Conservation (phyloP, 1,139 yeast species). For the Taphrina communis region DNA sequence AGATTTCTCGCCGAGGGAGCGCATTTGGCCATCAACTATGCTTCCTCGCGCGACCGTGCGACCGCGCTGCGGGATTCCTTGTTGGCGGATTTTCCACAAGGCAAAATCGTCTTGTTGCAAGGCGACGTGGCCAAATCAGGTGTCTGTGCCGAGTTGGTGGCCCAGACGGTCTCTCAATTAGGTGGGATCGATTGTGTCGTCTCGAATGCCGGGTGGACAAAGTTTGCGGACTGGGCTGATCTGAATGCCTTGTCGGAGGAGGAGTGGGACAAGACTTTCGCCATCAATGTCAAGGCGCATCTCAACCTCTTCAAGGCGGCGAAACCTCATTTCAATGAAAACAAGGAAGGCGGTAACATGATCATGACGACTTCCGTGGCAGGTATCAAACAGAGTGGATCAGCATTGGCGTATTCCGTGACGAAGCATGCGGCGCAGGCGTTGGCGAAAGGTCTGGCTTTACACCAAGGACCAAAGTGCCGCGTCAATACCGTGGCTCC, state of each 20-base stretch:
- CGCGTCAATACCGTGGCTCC: constrained; percentile 56
- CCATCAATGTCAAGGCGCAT: constrained; percentile 51
- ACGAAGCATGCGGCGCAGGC: constrained; percentile 55
- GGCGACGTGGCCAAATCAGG: constrained; percentile 48
- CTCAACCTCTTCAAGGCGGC: constrained; percentile 53
- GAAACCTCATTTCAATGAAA: constrained; percentile 51
- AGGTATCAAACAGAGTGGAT: constrained; percentile 53
- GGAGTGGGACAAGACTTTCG: constrained; percentile 52
- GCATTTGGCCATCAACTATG: constrained; percentile 51
- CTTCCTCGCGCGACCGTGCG: constrained; percentile 50
- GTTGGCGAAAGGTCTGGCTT: constrained; percentile 51
- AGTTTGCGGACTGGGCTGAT: constrained; percentile 50
- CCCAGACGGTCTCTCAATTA: constrained; percentile 43
- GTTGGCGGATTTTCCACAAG: constrained; percentile 42
- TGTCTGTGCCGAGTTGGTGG: constrained; percentile 46
- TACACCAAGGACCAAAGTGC: constrained; percentile 51
- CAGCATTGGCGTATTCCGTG: constrained; percentile 55
- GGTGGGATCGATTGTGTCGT: constrained; percentile 49
- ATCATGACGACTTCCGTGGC: constrained; percentile 55
- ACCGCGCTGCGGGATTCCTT: constrained; percentile 32
- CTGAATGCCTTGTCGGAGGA: constrained; percentile 52
- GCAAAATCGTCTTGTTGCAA: constrained; percentile 46
- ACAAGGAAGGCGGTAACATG: constrained; percentile 54
- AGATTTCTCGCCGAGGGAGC: constrained; percentile 46
- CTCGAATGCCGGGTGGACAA: constrained; percentile 51